phyloP scores from a whole-genome alignment of 2,329 filamentous ascomycete species.

The Capronia coronata region DNA sequence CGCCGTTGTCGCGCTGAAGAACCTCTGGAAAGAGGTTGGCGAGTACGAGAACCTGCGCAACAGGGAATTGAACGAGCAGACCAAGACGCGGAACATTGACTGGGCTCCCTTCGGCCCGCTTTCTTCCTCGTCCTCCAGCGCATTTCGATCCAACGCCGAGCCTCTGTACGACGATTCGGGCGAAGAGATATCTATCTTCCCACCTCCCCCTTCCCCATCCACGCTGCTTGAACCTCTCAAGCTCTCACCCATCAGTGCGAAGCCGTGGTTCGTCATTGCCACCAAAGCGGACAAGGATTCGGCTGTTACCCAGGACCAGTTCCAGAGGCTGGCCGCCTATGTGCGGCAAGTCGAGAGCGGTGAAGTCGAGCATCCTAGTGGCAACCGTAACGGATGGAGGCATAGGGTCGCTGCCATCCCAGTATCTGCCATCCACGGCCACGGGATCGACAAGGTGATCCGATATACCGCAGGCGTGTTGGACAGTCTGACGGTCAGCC shows the following conservation, averaged over 20 bases:
- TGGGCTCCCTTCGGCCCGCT: conserved; percentile 36
- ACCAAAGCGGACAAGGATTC: conserved; percentile 74
- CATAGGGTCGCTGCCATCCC: conserved; percentile 61
- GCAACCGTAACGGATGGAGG: conserved; percentile 57
- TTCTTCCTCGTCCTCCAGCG: not conserved
- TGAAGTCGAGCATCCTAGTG: conserved; percentile 66
- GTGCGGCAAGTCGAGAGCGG: conserved; percentile 60
- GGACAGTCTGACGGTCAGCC: conserved; percentile 28
- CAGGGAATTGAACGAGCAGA: conserved; percentile 60
- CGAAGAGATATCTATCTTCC: conserved; percentile 23
- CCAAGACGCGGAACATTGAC: conserved; percentile 54
- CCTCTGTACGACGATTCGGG: conserved; percentile 17
- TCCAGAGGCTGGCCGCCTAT: conserved; percentile 61
- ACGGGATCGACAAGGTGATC: conserved; percentile 62
- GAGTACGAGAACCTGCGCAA: conserved; percentile 79
- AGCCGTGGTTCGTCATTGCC: conserved; percentile 96
- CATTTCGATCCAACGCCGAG: not conserved
- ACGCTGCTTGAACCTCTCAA: conserved; percentile 41
- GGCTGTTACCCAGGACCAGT: conserved; percentile 66
- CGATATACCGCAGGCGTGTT: conserved; percentile 39
- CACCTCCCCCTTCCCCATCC: conserved; percentile 14
- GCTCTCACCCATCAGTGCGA: conserved; percentile 72
- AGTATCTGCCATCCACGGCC: conserved; percentile 79
- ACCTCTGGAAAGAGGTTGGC: conserved; percentile 83
- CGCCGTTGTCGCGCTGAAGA: conserved; percentile 68